Conservation (phyloP, 2,329 filamentous ascomycete genomes). For the Cladosporium austrohemisphaericum region DNA sequence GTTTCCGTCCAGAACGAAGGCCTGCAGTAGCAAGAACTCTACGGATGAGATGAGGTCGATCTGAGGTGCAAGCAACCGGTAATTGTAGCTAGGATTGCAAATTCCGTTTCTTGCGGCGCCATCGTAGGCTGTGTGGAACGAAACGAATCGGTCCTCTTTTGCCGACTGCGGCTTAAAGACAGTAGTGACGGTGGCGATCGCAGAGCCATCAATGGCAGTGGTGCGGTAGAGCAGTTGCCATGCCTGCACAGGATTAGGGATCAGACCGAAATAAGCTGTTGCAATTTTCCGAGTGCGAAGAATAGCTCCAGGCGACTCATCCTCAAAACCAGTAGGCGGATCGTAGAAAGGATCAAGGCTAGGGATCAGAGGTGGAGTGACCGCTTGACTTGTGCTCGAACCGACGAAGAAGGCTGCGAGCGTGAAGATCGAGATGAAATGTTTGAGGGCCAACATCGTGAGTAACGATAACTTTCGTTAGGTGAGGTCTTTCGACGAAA, state of each 20-base stretch:
- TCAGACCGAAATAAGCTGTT: slow-evolving; percentile 24
- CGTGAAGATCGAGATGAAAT: background rate
- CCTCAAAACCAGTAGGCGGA: slow-evolving; percentile 25
- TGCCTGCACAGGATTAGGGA: slow-evolving; percentile 22
- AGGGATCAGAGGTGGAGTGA: slow-evolving; percentile 15
- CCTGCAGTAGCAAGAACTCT: slow-evolving; percentile 24
- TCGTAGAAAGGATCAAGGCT: slow-evolving; percentile 28
- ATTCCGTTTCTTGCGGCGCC: slow-evolving; percentile 34
- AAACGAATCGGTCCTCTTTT: slow-evolving; percentile 26
- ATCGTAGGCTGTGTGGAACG: slow-evolving; percentile 33
- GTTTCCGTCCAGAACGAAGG: slow-evolving; percentile 23
- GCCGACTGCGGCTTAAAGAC: slow-evolving; percentile 25
- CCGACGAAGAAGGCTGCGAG: slow-evolving; percentile 1
- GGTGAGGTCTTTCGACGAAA: background rate
- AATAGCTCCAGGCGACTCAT: slow-evolving; percentile 24
- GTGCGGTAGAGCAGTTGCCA: slow-evolving; percentile 29
- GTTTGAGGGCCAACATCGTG: slow-evolving; percentile 5
- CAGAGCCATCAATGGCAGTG: slow-evolving; percentile 25
- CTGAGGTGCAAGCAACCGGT: slow-evolving; percentile 24
- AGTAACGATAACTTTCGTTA: background rate
- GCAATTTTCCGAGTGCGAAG: slow-evolving; percentile 22
- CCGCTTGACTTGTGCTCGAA: background rate
- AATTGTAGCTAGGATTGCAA: slow-evolving; percentile 39
- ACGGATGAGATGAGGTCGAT: slow-evolving; percentile 21
- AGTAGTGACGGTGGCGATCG: slow-evolving; percentile 27